These are phyloP conservation scores for Sisymbrium irio DNA, from an alignment of 345 rosid genomes.

Conservation along the genomic window DNA sequence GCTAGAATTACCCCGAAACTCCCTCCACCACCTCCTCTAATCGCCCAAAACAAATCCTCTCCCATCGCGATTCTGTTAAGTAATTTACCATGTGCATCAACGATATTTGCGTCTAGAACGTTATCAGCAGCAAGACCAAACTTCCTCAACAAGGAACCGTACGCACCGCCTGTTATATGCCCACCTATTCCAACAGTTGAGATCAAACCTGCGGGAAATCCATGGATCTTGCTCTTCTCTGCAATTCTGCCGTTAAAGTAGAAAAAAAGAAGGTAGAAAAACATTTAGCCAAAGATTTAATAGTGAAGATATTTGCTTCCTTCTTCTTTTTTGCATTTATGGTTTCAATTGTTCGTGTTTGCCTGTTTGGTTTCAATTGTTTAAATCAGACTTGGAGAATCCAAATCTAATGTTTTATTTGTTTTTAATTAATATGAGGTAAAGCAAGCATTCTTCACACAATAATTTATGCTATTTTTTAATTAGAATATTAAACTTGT, in stretches of 20 bases:
- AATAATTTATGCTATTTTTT: too few species aligned
- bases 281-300: neutral
- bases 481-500: too few species aligned
- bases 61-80: slow-evolving; percentile 55
- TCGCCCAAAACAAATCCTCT: slow-evolving; percentile 66
- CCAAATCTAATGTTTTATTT: too few species aligned
- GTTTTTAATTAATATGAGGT: too few species aligned
- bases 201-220: slow-evolving; percentile 60
- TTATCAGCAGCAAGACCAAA: slow-evolving; percentile 68
- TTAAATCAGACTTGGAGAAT: too few species aligned
- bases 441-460: too few species aligned
- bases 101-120: slow-evolving; percentile 56
- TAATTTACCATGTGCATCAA: slow-evolving; percentile 47
- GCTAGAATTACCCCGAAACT: slow-evolving; percentile 58
- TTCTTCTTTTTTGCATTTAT: neutral
- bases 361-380: too few species aligned
- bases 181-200: slow-evolving; percentile 57
- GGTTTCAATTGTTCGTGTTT: neutral
- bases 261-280: neutral
- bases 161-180: slow-evolving; percentile 57
- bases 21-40: slow-evolving; percentile 67
- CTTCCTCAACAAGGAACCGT: slow-evolving; percentile 64
- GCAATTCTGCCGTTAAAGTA: slow-evolving; percentile 48
- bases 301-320: neutral
- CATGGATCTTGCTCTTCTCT: slow-evolving; percentile 52